Conservation (phyloP, 2,329 filamentous ascomycete species). For the Drechslera avenae region DNA sequence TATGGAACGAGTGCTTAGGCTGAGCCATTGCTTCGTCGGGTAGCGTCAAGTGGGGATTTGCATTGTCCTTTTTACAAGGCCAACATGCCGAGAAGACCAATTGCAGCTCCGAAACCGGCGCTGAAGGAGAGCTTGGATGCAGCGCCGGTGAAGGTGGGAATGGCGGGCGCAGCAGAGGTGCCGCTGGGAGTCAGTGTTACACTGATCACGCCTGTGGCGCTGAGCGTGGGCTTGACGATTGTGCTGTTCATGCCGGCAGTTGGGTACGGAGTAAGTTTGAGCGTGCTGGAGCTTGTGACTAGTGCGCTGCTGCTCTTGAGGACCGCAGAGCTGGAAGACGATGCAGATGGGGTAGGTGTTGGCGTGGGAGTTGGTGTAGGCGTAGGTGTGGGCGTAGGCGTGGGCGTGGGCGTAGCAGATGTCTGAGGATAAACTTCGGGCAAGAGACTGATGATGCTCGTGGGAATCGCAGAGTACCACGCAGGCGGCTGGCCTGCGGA, state of each 20-base stretch:
- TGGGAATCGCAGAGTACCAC: slow-evolving; percentile 54
- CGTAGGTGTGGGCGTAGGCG: slow-evolving; percentile 4
- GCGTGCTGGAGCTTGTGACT: neutral
- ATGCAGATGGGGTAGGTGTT: neutral
- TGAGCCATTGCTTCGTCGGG: too few species aligned
- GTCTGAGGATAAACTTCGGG: slow-evolving; percentile 42
- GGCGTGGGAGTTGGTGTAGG: neutral
- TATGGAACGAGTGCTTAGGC: neutral
- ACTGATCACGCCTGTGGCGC: slow-evolving; percentile 14
- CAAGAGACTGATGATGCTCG: slow-evolving; percentile 53
- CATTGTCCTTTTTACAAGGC: slow-evolving; percentile 43
- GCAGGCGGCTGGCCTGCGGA: slow-evolving; percentile 50
- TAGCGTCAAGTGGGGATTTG: too few species aligned
- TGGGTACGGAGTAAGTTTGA: neutral
- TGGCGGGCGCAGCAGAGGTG: slow-evolving; percentile 11
- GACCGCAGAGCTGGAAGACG: neutral
- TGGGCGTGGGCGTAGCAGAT: slow-evolving; percentile 24
- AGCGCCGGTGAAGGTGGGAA: slow-evolving; percentile 26
- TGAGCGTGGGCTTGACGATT: slow-evolving; percentile 10
- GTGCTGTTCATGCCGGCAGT: slow-evolving; percentile 9
- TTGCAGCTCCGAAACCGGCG: slow-evolving; percentile 47
- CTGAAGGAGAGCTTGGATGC: slow-evolving; percentile 47
- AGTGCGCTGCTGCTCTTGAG: slow-evolving; percentile 7
- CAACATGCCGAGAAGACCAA: slow-evolving; percentile 52
- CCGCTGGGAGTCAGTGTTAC: slow-evolving; percentile 7